Evolutionary conservation across 2,329 filamentous ascomycete species (phyloP).

Genomic region (Drechmeria coniospora): DNA sequence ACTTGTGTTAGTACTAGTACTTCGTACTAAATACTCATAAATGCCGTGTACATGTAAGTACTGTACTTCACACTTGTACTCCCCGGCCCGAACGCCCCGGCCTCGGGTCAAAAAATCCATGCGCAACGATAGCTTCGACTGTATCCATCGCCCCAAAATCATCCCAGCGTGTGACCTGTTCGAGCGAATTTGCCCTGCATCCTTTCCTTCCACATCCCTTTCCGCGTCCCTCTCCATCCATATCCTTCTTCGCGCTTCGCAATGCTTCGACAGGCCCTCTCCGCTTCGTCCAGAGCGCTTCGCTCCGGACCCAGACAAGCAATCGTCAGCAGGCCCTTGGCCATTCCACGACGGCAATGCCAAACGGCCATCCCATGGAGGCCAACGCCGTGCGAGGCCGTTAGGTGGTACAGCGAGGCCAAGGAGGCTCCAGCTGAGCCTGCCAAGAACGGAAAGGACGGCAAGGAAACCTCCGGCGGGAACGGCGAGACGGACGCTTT

Average conservation of each 20-base stretch:
- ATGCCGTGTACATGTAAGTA: no score
- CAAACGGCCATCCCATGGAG: constrained; percentile 18
- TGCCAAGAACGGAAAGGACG: constrained; percentile 14
- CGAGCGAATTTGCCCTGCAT: constrained; percentile 6
- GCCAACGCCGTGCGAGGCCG: constrained; percentile 19
- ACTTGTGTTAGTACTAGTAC: no score
- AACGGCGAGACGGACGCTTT: constrained; percentile 19
- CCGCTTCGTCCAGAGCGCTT: constrained; percentile 27
- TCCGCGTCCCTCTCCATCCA: constrained; percentile 1
- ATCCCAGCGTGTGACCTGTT: no score
- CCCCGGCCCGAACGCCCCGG: no score
- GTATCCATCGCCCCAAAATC: neutral
- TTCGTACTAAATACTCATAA: no score
- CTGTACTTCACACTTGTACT: no score
- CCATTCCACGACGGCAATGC: constrained; percentile 22
- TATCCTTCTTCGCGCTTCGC: constrained; percentile 6
- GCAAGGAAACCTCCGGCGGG: constrained; percentile 13
- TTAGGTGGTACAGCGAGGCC: constrained; percentile 34
- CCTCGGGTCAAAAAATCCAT: no score
- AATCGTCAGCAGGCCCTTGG: constrained; percentile 17
- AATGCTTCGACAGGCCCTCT: constrained; percentile 32
- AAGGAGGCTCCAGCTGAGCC: constrained; percentile 18
- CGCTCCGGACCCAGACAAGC: constrained; percentile 23
- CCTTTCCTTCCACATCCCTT: constrained; percentile 3
- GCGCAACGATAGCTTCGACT: constrained; percentile 2